These are phyloP conservation scores for Lichtheimia hyalospora DNA, from an alignment of 371 early-diverging fungal genomes.

Conservation along the genomic window DNA sequence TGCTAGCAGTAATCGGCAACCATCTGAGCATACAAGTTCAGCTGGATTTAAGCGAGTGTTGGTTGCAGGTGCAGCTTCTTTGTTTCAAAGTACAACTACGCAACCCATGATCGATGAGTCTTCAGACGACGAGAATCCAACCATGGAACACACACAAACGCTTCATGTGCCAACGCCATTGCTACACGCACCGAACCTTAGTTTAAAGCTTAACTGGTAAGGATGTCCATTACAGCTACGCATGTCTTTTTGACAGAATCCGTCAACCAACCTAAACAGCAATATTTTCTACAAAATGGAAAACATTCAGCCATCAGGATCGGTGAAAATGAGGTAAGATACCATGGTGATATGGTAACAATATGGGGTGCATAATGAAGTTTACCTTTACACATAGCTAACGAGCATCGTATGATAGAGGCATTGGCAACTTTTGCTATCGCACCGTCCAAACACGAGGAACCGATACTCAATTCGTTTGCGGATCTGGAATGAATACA, in stretches of 20 bases:
- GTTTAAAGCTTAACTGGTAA: constrained; percentile 44
- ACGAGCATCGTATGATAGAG: constrained; percentile 31
- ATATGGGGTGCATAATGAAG: too few species aligned
- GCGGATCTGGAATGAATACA: constrained; percentile 70
- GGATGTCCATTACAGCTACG: neutral
- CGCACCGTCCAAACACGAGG: constrained; percentile 54
- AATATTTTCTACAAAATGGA: constrained; percentile 77
- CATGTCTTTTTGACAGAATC: too few species aligned
- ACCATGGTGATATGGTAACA: too few species aligned
- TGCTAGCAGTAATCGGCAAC: too few species aligned
- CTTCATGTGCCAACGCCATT: constrained; percentile 51
- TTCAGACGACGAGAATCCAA: constrained; percentile 40
- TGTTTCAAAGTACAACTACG: neutral
- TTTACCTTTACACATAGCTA: too few species aligned
- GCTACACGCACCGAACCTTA: constrained; percentile 43
- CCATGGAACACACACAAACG: constrained; percentile 20
- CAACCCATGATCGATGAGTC: constrained; percentile 28
- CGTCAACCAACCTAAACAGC: constrained; percentile 19
- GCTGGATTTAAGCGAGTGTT: too few species aligned
- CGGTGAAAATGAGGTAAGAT: constrained; percentile 67
- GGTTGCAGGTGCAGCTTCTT: neutral
- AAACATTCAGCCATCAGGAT: constrained; percentile 74
- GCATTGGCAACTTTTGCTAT: constrained; percentile 65
- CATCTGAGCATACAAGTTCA: too few species aligned
- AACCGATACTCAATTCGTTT: constrained; percentile 54